Evolutionary conservation across 192 early-diverging fungal genomes (phyloP).

Genomic region (Globomyces pollinis-pini): DNA sequence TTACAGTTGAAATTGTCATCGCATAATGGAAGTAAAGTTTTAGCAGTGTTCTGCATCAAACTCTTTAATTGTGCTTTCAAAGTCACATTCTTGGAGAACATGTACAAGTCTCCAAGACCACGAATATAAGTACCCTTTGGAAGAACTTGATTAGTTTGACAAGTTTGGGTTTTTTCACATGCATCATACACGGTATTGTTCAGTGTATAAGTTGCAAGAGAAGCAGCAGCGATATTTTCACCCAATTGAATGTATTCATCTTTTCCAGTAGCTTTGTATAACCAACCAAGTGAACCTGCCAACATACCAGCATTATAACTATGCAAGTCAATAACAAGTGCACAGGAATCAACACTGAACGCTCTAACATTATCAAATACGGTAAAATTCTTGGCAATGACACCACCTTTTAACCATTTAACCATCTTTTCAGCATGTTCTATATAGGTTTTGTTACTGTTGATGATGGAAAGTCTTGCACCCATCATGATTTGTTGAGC

Average conservation of each 20-base stretch:
- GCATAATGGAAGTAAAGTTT: constrained; percentile 10
- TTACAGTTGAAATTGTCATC: constrained; percentile 19
- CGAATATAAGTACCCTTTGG: not conserved
- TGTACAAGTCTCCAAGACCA: not conserved
- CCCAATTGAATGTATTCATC: constrained; percentile 16
- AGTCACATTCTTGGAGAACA: not conserved
- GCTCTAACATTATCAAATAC: constrained; percentile 4
- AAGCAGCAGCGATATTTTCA: constrained; percentile 1
- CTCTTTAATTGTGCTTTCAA: not conserved
- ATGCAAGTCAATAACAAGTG: not conserved
- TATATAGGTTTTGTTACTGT: constrained; percentile 18
- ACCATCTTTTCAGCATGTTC: constrained; percentile 19
- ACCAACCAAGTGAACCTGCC: constrained; percentile 14
- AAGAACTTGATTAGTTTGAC: not conserved
- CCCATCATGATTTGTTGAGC: constrained; percentile 22
- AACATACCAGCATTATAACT: constrained; percentile 21
- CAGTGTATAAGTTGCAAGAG: constrained; percentile 6
- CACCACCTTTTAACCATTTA: constrained; percentile 22
- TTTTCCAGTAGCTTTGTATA: constrained; percentile 20
- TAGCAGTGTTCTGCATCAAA: not conserved
- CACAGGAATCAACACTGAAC: constrained; percentile 4
- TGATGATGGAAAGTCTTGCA: constrained; percentile 25
- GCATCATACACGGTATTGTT: constrained; percentile 17
- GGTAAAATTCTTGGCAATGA: not conserved
- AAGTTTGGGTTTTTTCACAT: constrained; percentile 5